Evolutionary conservation across 108 stramenopile species (phyloP).

Genomic region (Pseudonitzschia multiseries): DNA sequence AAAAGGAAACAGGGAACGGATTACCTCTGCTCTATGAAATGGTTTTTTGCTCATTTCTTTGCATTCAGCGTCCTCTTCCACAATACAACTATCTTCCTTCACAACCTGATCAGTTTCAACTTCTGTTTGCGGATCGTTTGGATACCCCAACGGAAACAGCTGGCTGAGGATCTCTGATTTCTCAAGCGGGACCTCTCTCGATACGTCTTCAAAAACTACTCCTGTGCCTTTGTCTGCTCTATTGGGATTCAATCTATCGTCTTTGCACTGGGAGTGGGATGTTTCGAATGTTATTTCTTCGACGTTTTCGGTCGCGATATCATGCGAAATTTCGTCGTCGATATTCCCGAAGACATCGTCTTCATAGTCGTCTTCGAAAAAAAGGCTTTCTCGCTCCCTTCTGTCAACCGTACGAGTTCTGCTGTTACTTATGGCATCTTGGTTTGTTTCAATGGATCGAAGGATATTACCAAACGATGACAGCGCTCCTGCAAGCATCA

Average conservation of each 20-base stretch:
- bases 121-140: background rate
- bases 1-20: background rate
- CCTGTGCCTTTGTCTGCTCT: background rate
- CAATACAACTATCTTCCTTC: background rate
- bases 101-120: background rate
- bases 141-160: conserved; percentile 8
- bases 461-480: background rate
- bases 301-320: background rate
- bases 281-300: background rate
- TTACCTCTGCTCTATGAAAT: conserved; percentile 4
- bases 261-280: background rate
- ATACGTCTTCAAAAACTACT: background rate
- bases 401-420: background rate
- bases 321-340: background rate
- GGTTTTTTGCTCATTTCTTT: background rate
- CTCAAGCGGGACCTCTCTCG: background rate
- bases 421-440: background rate
- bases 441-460: conserved; percentile 4
- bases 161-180: background rate
- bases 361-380: conserved; percentile 2
- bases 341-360: background rate
- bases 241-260: background rate
- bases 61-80: background rate
- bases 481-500: background rate
- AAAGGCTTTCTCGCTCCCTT: background rate